Evolutionary conservation across 345 rosid species (phyloP).

Genomic region (Aquilaria sinensis): DNA sequence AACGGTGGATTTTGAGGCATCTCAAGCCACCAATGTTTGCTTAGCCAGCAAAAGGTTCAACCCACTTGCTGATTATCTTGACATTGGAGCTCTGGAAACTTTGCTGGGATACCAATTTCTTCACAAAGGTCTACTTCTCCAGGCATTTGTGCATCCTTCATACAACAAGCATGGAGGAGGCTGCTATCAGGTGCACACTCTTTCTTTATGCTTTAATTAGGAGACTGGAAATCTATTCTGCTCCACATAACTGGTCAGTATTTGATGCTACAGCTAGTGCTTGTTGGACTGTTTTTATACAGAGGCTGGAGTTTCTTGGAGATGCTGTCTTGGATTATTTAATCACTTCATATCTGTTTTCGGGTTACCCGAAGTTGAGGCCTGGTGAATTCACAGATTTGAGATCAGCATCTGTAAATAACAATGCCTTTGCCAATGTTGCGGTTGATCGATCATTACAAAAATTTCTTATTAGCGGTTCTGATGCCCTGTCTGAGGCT

Average conservation of each 20-base stretch:
- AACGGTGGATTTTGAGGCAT: slow-evolving; percentile 49
- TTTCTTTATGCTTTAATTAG: not conserved
- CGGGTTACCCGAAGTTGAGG: slow-evolving; percentile 73
- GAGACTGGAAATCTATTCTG: not conserved
- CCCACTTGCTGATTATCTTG: slow-evolving; percentile 41
- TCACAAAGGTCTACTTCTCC: slow-evolving; percentile 78
- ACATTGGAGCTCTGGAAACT: slow-evolving; percentile 43
- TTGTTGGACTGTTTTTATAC: slow-evolving; percentile 27
- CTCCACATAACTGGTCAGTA: slow-evolving; percentile 23
- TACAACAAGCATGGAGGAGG: slow-evolving; percentile 80
- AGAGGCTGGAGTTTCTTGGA: slow-evolving; percentile 98
- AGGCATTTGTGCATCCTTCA: slow-evolving; percentile 92
- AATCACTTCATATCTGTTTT: slow-evolving; percentile 76
- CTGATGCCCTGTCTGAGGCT: slow-evolving; percentile 38
- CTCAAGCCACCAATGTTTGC: slow-evolving; percentile 50
- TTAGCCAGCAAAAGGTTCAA: slow-evolving; percentile 44
- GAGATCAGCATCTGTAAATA: slow-evolving; percentile 68
- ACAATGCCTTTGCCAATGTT: slow-evolving; percentile 63
- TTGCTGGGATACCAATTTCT: slow-evolving; percentile 45
- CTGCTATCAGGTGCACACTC: slow-evolving; percentile 72
- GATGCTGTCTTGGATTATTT: slow-evolving; percentile 94
- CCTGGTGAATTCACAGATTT: slow-evolving; percentile 95
- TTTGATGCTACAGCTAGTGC: slow-evolving; percentile 16
- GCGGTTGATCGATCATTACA: slow-evolving; percentile 55
- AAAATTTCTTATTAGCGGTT: slow-evolving; percentile 49